Evolutionary conservation across 495 filamentous ascomycete species (phyloP), one percentile per base, ranked within the genome.

Genomic region (Penicillium daleae): DNA sequence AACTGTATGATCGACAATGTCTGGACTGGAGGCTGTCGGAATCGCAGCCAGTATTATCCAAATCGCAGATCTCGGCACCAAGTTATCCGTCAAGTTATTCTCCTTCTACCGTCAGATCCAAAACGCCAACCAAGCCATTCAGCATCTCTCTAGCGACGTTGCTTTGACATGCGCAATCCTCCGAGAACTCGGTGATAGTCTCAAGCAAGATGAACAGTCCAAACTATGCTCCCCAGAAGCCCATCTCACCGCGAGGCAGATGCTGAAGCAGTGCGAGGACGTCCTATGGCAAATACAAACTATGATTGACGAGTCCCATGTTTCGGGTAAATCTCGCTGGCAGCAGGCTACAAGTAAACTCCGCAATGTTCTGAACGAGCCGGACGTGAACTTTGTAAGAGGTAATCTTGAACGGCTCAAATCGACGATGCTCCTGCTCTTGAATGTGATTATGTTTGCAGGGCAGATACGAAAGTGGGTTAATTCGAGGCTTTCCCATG

Each of bases 381-480:
- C 66, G 6, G 66, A 66, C n/a, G 39, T 79, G 27, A 50, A 72
- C 29, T 40, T 64, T 12, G 50, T 79, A 8, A 62, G 66, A 13
- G 46, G 29, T 3, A 70, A 76, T 37, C 57, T 79, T 26, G 76
- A 79, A 24, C 70, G 69, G 32, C 55, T 80, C 37, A 80, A 78
- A 57, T 66, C 64, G 12, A 78, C 72, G 19, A 66, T 78, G 62
- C 49, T 70, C 13, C 57, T 79, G 8, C 60, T 78, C 63, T 61
- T 80, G 0, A 72, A 76, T 60, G 77, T 80, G 0, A 71, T 80
- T 32, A 71, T 66, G 46, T 78, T 73, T 60, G 74, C 74, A 17
- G 62, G 69, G 17, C 68, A 73, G 24, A 27, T 71, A 35, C 57
- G 68, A 31, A 64, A 53, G 68, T 62, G 56, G 33, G 56, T 13